Conservation (phyloP, 345 rosid species). For the Brassica carinata region DNA sequence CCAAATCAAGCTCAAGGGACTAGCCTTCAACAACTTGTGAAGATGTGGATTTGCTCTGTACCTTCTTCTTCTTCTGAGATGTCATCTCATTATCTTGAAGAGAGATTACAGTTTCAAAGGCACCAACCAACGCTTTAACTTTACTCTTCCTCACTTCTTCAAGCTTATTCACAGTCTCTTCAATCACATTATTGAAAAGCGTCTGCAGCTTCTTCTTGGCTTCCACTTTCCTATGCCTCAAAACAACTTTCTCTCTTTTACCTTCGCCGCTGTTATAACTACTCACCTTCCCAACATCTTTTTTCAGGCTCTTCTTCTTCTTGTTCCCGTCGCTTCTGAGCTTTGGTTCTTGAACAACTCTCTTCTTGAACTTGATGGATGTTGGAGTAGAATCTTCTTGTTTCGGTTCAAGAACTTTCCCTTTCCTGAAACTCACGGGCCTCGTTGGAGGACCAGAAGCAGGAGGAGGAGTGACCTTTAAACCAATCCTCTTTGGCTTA, state of each 20-base stretch:
- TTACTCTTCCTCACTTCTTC: constrained; percentile 88
- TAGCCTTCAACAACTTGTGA: constrained; percentile 29
- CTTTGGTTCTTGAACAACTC: constrained; percentile 41
- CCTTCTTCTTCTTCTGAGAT: constrained; percentile 39
- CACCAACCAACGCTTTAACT: constrained; percentile 96
- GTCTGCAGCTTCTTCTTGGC: constrained; percentile 64
- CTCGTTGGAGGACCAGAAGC: constrained; percentile 32
- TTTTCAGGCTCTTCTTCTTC: constrained; percentile 60
- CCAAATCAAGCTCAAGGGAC: constrained; percentile 7
- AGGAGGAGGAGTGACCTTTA: constrained; percentile 43
- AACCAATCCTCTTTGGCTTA: constrained; percentile 49
- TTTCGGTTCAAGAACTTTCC: constrained; percentile 62
- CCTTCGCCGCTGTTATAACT: constrained; percentile 12
- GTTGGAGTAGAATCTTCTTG: constrained; percentile 44
- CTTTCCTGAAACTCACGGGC: constrained; percentile 67
- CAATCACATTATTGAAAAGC: constrained; percentile 85
- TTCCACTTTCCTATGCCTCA: constrained; percentile 79
- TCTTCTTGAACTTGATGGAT: constrained; percentile 55
- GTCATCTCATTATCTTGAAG: constrained; percentile 65
- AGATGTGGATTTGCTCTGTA: constrained; percentile 11
- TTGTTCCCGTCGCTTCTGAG: constrained; percentile 40
- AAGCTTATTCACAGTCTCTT: constrained; percentile 91
- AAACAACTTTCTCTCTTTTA: constrained; percentile 47
- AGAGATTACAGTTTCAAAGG: constrained; percentile 94
- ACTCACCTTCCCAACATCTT: constrained; percentile 45